phyloP scores from a whole-genome alignment of 225 moss, liverwort and hornwort species.

The Pseudoscleropodium purum region DNA sequence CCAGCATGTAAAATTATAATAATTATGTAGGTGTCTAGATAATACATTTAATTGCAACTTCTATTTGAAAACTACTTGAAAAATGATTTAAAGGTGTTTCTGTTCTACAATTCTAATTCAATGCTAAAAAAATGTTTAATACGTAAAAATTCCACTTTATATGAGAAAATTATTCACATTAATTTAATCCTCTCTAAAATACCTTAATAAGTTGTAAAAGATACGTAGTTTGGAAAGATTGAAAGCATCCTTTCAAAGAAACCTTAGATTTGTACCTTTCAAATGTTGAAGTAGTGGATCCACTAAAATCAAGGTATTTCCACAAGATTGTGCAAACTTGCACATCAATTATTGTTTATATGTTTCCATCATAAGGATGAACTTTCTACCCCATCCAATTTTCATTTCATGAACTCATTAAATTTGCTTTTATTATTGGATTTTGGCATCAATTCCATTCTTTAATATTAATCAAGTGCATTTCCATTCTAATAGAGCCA shows the following conservation, averaged over 20 bases:
- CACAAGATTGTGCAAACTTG: rapidly evolving
- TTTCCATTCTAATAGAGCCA: rapidly evolving
- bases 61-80: not conserved
- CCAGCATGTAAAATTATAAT: rapidly evolving
- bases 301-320: not conserved
- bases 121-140: not conserved
- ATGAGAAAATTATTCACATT: not conserved
- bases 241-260: not conserved
- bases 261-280: not conserved
- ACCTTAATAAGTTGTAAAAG: not conserved
- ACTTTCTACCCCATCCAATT: not conserved
- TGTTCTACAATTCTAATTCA: not conserved
- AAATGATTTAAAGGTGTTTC: not conserved
- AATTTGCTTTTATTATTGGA: not conserved
- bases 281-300: rapidly evolving
- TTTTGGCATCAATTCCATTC: not conserved
- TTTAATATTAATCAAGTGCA: not conserved
- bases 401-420: not conserved
- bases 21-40: not conserved
- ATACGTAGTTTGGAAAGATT: not conserved
- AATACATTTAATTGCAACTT: not conserved
- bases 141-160: not conserved
- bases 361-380: rapidly evolving
- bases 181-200: not conserved
- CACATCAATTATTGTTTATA: not conserved